Evolutionary conservation across 208 protist genomes (phyloP), one percentile per base, ranked within the genome.

Genomic region (Lotmaria passim): DNA sequence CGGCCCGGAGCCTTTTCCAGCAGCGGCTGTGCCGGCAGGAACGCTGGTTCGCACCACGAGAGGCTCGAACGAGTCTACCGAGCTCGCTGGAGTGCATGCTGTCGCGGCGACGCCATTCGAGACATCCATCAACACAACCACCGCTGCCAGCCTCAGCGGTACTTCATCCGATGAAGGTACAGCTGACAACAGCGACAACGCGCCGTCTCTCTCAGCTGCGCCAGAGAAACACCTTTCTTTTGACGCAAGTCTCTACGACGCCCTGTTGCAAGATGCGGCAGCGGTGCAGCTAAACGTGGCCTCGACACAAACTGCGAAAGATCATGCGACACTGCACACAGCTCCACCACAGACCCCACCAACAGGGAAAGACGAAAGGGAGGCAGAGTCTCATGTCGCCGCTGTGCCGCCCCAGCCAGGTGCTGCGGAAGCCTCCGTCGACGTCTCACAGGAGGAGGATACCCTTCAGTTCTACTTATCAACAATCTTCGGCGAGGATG

Each of bases 381-480:
- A n/a, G n/a, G n/a, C n/a, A n/a, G n/a, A n/a, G n/a, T n/a, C n/a
- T n/a, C n/a, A n/a, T n/a, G n/a, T n/a, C n/a, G 15, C 11, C 28
- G 6, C 12, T 4, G 1, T 33, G 23, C 2, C 19, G 6, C n/a
- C 52, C 14, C 50, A 36, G 3, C 8, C 50, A 1, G 8, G 7
- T 15, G 1, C 52, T 58, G 33, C 52, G 5, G 31, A 34, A 28
- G 26, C 21, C 11, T 8, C 1, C 31, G 24, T 4, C 21, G 11
- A 17, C 14, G 28, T 11, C n/a, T 24, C 8, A 23, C 38, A 52
- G 3, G 46, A 65, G 19, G 17, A 53, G 0, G 59, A 65, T 11
- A 65, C 59, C n/a, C 59, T 65, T 39, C 59, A 65, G 36, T 65
- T 55, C 43, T 65, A 55, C n/a, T n/a, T 65, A 3, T 28, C 59